phyloP scores from a whole-genome alignment of 2,329 filamentous ascomycete species.

The Simplicillium sp. region DNA sequence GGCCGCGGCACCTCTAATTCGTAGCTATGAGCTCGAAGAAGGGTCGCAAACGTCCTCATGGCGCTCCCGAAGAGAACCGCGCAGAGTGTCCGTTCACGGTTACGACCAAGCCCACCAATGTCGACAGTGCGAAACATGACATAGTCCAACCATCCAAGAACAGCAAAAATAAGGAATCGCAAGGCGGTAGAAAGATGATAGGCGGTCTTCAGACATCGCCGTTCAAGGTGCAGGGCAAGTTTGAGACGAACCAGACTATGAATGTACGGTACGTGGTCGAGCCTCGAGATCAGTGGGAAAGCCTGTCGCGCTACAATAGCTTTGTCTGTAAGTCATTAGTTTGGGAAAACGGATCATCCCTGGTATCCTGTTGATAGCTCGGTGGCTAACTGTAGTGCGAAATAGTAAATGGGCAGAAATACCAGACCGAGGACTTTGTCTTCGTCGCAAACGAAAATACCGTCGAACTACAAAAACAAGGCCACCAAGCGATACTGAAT shows the following conservation, averaged over 20 bases:
- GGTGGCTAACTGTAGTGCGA: slow-evolving; percentile 4
- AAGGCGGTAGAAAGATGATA: slow-evolving; percentile 19
- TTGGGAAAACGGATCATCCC: not conserved
- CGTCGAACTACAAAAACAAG: slow-evolving; percentile 15
- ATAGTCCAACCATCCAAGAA: too few species aligned
- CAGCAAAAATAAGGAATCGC: too few species aligned
- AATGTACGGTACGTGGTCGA: slow-evolving; percentile 45
- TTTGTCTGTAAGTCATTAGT: slow-evolving; percentile 43
- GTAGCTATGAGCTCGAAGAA: too few species aligned
- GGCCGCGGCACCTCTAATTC: too few species aligned
- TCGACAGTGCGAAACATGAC: too few species aligned
- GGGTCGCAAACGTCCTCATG: too few species aligned
- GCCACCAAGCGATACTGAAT: too few species aligned
- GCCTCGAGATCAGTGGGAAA: slow-evolving; percentile 42
- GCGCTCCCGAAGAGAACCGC: too few species aligned
- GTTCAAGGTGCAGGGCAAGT: slow-evolving; percentile 43
- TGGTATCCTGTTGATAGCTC: slow-evolving; percentile 3
- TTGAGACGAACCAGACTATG: slow-evolving; percentile 44
- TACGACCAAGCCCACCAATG: too few species aligned
- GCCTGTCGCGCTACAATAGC: slow-evolving; percentile 54
- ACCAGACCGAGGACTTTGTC: slow-evolving; percentile 48
- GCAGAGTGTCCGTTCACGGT: too few species aligned
- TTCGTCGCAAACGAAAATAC: slow-evolving; percentile 50
- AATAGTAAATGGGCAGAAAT: slow-evolving; percentile 47
- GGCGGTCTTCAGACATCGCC: slow-evolving; percentile 42